A percentile compares a stretch with the other conserved stretches of the same genome.
Conservation (phyloP, 495 filamentous ascomycete genomes). For the Lasiosphaeriaceae sp. region DNA sequence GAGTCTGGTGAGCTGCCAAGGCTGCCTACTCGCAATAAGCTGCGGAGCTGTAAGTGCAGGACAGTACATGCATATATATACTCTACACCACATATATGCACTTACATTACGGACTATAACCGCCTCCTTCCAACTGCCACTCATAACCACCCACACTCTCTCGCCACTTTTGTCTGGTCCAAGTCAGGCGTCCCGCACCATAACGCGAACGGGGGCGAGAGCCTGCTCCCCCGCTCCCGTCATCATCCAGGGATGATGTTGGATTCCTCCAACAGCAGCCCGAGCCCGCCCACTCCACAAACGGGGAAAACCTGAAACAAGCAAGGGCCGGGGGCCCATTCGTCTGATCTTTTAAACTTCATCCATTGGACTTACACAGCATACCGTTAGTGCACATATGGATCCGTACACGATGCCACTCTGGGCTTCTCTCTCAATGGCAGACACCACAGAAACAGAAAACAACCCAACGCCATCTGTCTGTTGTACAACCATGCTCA, state of each 20-base stretch:
- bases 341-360: background rate
- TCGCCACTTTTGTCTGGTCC: background rate
- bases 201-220: background rate
- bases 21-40: background rate
- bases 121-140: background rate
- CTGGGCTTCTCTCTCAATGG: no score
- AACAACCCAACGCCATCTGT: no score
- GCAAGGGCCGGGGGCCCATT: background rate
- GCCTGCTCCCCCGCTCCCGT: background rate
- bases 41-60: background rate
- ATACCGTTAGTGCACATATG: no score
- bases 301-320: background rate
- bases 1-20: no score
- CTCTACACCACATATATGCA: no score
- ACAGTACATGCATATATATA: background rate
- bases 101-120: background rate
- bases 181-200: background rate
- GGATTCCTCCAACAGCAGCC: background rate
- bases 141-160: background rate
- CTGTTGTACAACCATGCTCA: no score
- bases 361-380: no score
- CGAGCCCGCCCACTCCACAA: background rate
- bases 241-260: background rate
- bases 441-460: no score
- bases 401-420: no score